Base-by-base conservation (phyloP, 2,329 filamentous ascomycete species). In the Aspergillus aculeatus region DNA sequence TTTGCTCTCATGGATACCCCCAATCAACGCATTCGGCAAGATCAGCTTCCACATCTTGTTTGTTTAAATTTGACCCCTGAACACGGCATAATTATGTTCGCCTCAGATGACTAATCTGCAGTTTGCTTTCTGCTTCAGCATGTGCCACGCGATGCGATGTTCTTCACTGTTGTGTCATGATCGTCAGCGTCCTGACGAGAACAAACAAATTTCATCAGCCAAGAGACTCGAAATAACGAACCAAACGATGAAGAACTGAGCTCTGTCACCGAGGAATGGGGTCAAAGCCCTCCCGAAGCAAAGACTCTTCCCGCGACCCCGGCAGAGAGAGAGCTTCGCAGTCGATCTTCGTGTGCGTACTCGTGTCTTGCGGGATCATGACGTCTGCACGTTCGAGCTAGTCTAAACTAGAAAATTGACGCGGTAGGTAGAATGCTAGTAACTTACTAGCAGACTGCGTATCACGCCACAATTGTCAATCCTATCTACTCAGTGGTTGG, bases 371-470 rank as follows among this genome's bases (percentile, higher is more conserved):
- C 41, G 53, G 53, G 51, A 32, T 16, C 53, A 48, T 55, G 53
- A 55, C 53, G 44, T 55, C 47, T 55, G 32, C 53, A 55, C 41
- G 41, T 47, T 48, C 53, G 53, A 26, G 23, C 53, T 55, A 55
- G 29, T 31, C 12, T 16, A 48, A 44, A 44, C 26, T 55, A 48
- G 53, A 48, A 16, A 35, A 5, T 24, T 29, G n/a, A 48, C 24
- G 41, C 44, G 26, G 41, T 55, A n/a, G 53, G 11, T 55, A 24
- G 53, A 16, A 44, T 19, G 38, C 38, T 19, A 44, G 38, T 44
- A 35, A 35, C 12, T 10, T 29, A 29, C 26, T 29, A 29, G 26
- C 38, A 19, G 41, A 10, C 41, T 47, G 31, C 23, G n/a, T 48
- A 16, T 55, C 53, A 55, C 26, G 53, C 41, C 47, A 48, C 53